Base-by-base conservation (phyloP, 306 rosid species). In the Bauhinia variegata region DNA sequence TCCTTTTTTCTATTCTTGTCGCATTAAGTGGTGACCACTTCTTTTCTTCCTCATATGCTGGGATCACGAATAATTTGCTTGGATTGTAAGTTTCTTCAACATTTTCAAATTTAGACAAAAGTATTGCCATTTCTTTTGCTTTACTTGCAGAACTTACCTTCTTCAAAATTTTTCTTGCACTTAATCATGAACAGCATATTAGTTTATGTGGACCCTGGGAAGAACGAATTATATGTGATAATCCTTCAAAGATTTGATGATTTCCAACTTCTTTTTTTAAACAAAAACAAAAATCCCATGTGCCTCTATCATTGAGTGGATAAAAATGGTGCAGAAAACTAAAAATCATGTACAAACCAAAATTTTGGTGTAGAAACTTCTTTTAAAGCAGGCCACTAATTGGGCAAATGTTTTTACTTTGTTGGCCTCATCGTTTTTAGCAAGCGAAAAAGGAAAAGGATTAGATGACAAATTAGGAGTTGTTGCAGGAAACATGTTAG, bases 401-500 rank as follows among this genome's bases (percentile, higher is more conserved):
- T 60, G 65, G 23, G 17, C 18, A 53, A 61, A 52, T 50, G 11
- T 60, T 50, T 14, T 33, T 2, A 7, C 61, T 7, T 7, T 52
- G 10, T 37, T 47, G 42, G 67, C 63, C n/a, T n/a, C n/a, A 69
- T 54, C 6, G 37, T 39, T 63, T 31, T 54, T 13, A 11, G 10
- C 18, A 55, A 18, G 17, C 61, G 41, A 17, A 41, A 46, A 14
- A 65, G 28, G 49, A 5, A 63, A 5, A 15, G 47, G 11, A 36
- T 32, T 50, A 65, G 54, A 70, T 18, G 73, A 77, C 72, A 77
- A 70, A 66, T 56, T 11, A 70, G 42, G 72, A 46, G 16, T 2
- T 47, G 19, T 11, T 33, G 37, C 9, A 36, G 16, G 58, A 50
- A 54, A 75, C 64, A 39, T 37, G 60, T 55, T 70, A 39, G 79